Evolutionary conservation across 225 moss, liverwort and hornwort species (phyloP).

Genomic region (Physcomitrium patens): DNA sequence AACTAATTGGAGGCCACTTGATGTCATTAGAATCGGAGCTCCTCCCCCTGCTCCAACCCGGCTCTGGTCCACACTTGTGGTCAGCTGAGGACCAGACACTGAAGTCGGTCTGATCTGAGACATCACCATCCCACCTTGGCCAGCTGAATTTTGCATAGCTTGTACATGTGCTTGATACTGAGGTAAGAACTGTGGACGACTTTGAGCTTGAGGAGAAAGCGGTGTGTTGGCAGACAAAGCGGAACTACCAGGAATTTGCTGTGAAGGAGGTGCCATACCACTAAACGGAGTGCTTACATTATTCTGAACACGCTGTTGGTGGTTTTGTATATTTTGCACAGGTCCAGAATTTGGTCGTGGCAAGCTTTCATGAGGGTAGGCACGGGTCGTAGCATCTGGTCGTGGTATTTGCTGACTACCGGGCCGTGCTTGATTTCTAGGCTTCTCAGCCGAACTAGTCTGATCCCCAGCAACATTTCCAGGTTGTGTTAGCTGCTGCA

Average conservation of each 20-base stretch:
- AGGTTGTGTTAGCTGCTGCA: constrained; percentile 54
- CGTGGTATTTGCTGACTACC: constrained; percentile 56
- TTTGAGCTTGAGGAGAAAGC: constrained; percentile 51
- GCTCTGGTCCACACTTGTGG: constrained; percentile 56
- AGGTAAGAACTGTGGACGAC: constrained; percentile 74
- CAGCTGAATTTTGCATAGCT: constrained; percentile 69
- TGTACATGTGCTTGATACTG: constrained; percentile 82
- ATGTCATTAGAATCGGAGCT: constrained; percentile 46
- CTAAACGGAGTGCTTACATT: constrained; percentile 59
- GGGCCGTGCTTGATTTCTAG: constrained; percentile 65
- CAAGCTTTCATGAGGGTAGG: constrained; percentile 54
- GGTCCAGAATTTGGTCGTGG: constrained; percentile 52
- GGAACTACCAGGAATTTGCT: constrained; percentile 53
- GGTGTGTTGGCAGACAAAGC: constrained; percentile 50
- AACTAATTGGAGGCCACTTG: constrained; percentile 56
- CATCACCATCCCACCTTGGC: constrained; percentile 61
- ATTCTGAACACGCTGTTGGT: constrained; percentile 66
- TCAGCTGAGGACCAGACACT: constrained; percentile 47
- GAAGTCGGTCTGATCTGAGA: constrained; percentile 57
- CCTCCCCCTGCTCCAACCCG: constrained; percentile 52
- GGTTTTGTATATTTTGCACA: constrained; percentile 52
- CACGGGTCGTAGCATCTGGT: constrained; percentile 50
- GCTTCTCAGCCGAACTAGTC: constrained; percentile 52
- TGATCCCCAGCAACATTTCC: constrained; percentile 56
- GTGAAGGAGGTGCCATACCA: constrained; percentile 62